Conservation (phyloP, 2,329 filamentous ascomycete species). For the Xylaria sp. region DNA sequence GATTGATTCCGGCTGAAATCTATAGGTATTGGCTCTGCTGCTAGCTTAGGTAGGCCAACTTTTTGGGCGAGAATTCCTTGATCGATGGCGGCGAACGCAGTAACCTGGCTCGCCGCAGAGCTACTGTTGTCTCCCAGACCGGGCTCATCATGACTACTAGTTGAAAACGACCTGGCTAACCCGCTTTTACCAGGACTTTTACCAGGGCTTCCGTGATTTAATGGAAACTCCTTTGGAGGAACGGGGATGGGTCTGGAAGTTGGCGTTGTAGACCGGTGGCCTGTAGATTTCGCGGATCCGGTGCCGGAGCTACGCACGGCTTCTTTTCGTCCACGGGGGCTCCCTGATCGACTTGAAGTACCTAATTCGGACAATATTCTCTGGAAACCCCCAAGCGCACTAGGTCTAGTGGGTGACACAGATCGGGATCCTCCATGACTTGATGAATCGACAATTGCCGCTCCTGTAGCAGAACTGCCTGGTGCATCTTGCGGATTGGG, state of each 20-base stretch:
- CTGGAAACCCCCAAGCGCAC: constrained; percentile 70
- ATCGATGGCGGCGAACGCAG: constrained; percentile 72
- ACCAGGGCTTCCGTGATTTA: constrained; percentile 53
- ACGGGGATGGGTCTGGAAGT: constrained; percentile 52
- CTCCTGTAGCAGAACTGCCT: constrained; percentile 44
- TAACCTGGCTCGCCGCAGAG: constrained; percentile 62
- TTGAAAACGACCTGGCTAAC: constrained; percentile 56
- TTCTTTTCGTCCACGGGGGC: constrained; percentile 64
- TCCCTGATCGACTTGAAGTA: constrained; percentile 63
- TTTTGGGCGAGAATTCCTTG: constrained; percentile 69
- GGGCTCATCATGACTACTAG: constrained; percentile 50
- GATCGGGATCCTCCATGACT: constrained; percentile 60
- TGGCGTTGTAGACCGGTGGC: constrained; percentile 50
- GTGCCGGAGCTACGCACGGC: constrained; percentile 48
- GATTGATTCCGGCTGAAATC: constrained; percentile 53
- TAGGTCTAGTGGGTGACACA: constrained; percentile 64
- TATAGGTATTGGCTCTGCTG: constrained; percentile 61
- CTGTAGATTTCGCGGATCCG: constrained; percentile 44
- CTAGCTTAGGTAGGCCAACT: constrained; percentile 60
- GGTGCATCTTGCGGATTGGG: constrained; percentile 50
- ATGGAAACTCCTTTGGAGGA: constrained; percentile 58
- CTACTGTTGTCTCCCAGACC: constrained; percentile 47
- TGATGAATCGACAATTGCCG: constrained; percentile 53
- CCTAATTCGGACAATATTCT: constrained; percentile 70
- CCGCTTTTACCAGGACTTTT: constrained; percentile 42